Evolutionary conservation across 768 basidiomycete genomes (phyloP).

Genomic region (Podaxis sp.): DNA sequence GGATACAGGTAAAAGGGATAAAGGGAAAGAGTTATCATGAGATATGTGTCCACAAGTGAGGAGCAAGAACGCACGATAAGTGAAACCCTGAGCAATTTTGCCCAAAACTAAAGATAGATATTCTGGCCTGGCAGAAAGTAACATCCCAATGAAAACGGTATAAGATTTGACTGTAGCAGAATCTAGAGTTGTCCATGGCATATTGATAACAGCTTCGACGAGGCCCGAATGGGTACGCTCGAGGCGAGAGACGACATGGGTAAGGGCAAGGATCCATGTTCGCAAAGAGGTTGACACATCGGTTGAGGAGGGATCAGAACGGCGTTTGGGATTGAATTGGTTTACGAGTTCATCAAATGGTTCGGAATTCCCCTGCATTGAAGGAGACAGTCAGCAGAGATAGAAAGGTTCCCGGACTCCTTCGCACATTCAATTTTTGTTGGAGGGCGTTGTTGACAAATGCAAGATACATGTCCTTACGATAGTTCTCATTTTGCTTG

Average conservation of each 20-base stretch:
- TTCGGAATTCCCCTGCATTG: constrained; percentile 63
- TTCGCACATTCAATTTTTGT: constrained; percentile 66
- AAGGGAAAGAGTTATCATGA: not conserved
- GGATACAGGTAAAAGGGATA: constrained; percentile 10
- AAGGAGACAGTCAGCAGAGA: constrained; percentile 6
- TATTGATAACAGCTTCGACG: constrained; percentile 80
- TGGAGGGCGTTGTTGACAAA: constrained; percentile 82
- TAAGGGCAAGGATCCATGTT: constrained; percentile 82
- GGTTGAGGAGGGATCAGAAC: constrained; percentile 22
- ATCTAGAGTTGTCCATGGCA: constrained; percentile 95
- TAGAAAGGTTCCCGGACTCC: not conserved
- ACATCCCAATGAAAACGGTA: constrained; percentile 85
- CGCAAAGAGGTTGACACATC: constrained; percentile 47
- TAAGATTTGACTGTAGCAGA: constrained; percentile 83
- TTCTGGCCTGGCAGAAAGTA: constrained; percentile 89
- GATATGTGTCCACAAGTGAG: not conserved
- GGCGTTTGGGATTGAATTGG: constrained; percentile 66
- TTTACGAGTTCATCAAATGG: constrained; percentile 88
- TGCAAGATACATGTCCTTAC: constrained; percentile 81
- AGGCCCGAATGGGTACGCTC: constrained; percentile 78
- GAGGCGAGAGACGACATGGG: constrained; percentile 89
- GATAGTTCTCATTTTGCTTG: constrained; percentile 73
- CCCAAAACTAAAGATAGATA: constrained; percentile 83
- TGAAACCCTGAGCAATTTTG: constrained; percentile 83
- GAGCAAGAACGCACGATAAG: constrained; percentile 67